Evolutionary conservation across 306 rosid species (phyloP).

Genomic region (Abrus precatorius): DNA sequence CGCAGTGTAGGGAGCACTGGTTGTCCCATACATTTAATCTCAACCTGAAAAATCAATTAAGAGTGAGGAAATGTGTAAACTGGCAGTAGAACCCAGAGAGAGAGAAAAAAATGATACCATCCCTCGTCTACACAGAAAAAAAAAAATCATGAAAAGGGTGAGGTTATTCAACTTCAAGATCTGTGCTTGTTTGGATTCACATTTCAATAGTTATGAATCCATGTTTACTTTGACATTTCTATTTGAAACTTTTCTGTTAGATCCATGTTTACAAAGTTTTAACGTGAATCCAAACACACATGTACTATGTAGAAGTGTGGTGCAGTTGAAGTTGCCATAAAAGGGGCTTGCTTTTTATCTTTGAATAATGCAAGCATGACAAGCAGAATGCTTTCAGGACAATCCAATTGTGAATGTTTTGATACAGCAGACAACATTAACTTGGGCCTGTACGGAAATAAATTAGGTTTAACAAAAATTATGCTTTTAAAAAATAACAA

Average conservation of each 20-base stretch:
- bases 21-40: slow-evolving; percentile 93
- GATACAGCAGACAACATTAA: slow-evolving; percentile 17
- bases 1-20: slow-evolving; percentile 76
- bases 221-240: no score
- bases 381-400: neutral
- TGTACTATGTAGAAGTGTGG: neutral
- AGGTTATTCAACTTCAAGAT: neutral
- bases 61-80: slow-evolving; percentile 22
- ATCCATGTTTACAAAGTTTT: no score
- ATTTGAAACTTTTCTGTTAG: no score
- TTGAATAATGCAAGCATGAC: slow-evolving; percentile 20
- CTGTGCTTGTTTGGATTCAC: neutral
- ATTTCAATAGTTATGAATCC: no score
- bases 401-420: slow-evolving; percentile 16
- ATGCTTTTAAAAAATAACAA: slow-evolving; percentile 29
- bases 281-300: no score
- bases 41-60: slow-evolving; percentile 68
- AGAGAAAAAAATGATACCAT: no score
- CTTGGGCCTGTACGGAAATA: neutral
- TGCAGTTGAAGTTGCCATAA: neutral
- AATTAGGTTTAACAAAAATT: neutral
- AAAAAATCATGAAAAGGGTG: slow-evolving; percentile 11
- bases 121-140: neutral
- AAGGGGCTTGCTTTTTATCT: slow-evolving; percentile 1
- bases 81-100: neutral